Evolutionary conservation across 108 stramenopile species (phyloP).

Genomic region (Skeletonema grethae): DNA sequence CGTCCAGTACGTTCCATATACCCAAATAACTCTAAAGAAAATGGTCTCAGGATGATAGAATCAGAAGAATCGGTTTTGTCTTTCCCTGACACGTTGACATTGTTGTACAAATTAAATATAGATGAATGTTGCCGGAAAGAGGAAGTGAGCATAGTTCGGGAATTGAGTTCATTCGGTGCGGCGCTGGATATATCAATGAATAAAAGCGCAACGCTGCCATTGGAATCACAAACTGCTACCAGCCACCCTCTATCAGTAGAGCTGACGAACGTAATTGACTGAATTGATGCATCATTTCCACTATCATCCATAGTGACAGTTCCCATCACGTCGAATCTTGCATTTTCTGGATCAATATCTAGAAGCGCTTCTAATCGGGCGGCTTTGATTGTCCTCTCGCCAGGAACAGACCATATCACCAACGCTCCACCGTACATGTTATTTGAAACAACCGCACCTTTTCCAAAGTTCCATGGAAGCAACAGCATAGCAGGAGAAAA

Average conservation of each 20-base stretch:
- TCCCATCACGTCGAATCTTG: conserved; percentile 51
- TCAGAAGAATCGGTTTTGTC: conserved; percentile 22
- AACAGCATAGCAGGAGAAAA: conserved; percentile 45
- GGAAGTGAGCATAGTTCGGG: conserved; percentile 19
- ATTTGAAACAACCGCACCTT: conserved; percentile 36
- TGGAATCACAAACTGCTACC: conserved; percentile 48
- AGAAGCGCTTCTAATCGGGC: conserved; percentile 52
- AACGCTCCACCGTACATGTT: conserved; percentile 61
- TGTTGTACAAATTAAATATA: conserved; percentile 36
- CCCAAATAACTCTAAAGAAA: conserved; percentile 47
- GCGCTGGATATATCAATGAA: conserved; percentile 40
- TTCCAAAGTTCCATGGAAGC: conserved; percentile 64
- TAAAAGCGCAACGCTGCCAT: conserved; percentile 47
- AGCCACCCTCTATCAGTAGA: conserved; percentile 46
- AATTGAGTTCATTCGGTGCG: background rate
- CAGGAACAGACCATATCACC: conserved; percentile 52
- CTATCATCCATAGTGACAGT: conserved; percentile 25
- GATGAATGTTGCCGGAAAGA: conserved; percentile 38
- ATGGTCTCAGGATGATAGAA: conserved; percentile 34
- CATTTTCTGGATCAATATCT: conserved; percentile 59
- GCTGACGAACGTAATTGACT: conserved; percentile 49
- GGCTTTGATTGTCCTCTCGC: conserved; percentile 49
- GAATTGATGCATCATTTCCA: conserved; percentile 25
- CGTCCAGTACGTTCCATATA: conserved; percentile 15
- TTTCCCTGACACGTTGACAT: background rate